A percentile compares a stretch with the other conserved stretches of the same genome.
Evolutionary conservation across 164 flowering plant genomes (phyloP).

Genomic region (Vitis cinerea): DNA sequence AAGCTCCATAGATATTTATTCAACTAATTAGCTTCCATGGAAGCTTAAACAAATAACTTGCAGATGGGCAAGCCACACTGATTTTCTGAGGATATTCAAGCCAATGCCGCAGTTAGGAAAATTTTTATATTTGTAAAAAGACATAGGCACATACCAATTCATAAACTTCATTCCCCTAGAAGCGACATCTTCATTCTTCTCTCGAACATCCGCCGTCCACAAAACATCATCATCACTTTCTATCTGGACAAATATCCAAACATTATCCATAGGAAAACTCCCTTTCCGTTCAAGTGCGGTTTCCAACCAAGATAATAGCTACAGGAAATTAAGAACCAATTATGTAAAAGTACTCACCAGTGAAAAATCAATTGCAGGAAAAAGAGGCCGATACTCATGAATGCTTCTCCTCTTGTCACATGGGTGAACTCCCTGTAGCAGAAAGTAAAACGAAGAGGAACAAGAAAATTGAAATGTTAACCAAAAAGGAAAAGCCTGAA

Average conservation of each 20-base stretch:
- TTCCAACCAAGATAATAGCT: not conserved
- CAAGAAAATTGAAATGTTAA: not conserved
- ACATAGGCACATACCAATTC: slow-evolving; percentile 51
- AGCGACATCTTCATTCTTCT: slow-evolving; percentile 73
- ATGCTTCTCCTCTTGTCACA: slow-evolving; percentile 87
- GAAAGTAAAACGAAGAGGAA: not conserved
- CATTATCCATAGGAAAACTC: not conserved
- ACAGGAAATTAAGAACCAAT: not conserved
- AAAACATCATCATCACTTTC: slow-evolving; percentile 72
- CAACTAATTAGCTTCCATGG: too few species aligned
- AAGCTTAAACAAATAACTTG: too few species aligned
- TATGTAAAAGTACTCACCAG: slow-evolving; percentile 46
- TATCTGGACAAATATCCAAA: slow-evolving; percentile 45
- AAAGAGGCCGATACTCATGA: slow-evolving; percentile 59
- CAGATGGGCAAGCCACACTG: too few species aligned
- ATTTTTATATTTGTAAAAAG: not conserved
- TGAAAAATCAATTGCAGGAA: slow-evolving; percentile 94
- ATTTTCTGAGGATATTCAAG: too few species aligned
- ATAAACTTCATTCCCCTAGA: slow-evolving; percentile 79
- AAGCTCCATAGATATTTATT: too few species aligned
- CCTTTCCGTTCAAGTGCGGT: too few species aligned
- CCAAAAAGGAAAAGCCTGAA: not conserved
- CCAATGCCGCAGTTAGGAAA: not conserved
- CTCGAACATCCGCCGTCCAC: slow-evolving; percentile 81
- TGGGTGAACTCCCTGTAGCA: slow-evolving; percentile 82